Evolutionary conservation across 2,329 filamentous ascomycete genomes (phyloP).

Genomic region (Microdochium nivale): DNA sequence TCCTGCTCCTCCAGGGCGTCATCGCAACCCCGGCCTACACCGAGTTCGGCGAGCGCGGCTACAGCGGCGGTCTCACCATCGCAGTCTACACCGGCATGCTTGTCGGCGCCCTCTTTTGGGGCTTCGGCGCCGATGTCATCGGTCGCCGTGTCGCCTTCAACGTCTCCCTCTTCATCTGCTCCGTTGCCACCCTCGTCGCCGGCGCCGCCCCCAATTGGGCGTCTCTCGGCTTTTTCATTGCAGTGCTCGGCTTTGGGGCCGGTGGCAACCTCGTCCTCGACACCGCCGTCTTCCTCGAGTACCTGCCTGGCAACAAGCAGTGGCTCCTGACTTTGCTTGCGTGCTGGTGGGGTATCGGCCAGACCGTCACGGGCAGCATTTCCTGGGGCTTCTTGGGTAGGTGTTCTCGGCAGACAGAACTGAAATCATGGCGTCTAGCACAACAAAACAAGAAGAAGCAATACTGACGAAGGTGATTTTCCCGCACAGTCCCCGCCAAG

Average conservation of each 20-base stretch:
- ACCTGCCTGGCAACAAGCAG: constrained; percentile 42
- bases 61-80: constrained; percentile 49
- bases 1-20: constrained; percentile 54
- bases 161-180: constrained; percentile 53
- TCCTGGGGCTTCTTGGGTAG: constrained; percentile 40
- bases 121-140: constrained; percentile 57
- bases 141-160: constrained; percentile 64
- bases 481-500: constrained; percentile 22
- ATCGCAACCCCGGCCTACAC: constrained; percentile 47
- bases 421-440: no score
- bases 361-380: constrained; percentile 36
- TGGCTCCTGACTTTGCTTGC: constrained; percentile 59
- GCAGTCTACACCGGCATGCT: constrained; percentile 50
- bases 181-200: constrained; percentile 53
- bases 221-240: constrained; percentile 54
- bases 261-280: constrained; percentile 58
- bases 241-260: constrained; percentile 53
- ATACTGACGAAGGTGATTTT: no score
- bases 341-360: constrained; percentile 41
- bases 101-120: constrained; percentile 58
- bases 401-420: no score
- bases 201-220: constrained; percentile 61
- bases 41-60: constrained; percentile 49
- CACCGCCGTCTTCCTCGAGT: constrained; percentile 41
- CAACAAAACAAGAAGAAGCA: no score